Conservation (phyloP, 768 basidiomycete species). For the Podaxis mareebaensis region DNA sequence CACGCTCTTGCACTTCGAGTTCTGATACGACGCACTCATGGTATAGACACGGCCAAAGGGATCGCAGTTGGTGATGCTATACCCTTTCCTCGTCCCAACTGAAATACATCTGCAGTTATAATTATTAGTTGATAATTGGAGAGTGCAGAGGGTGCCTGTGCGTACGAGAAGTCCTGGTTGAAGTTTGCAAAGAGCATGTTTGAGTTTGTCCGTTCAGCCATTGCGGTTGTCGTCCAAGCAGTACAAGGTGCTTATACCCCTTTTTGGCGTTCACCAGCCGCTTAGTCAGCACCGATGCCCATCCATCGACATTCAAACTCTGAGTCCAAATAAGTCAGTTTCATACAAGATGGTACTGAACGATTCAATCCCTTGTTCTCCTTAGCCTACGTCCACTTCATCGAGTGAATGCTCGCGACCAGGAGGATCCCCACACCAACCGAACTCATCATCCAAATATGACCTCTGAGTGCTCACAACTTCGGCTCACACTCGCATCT, state of each 20-base stretch:
- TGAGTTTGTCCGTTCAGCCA: conserved; percentile 42
- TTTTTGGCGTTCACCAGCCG: neutral
- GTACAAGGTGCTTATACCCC: neutral
- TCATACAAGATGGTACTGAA: too few relatives aligned
- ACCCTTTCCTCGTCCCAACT: conserved; percentile 93
- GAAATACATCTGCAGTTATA: conserved; percentile 70
- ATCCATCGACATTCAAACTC: too few relatives aligned
- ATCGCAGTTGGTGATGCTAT: conserved; percentile 97
- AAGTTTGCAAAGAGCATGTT: conserved; percentile 88
- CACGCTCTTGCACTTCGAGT: neutral
- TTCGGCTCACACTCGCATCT: too few relatives aligned
- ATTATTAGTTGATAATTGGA: neutral
- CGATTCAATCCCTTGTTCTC: too few relatives aligned
- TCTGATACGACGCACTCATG: conserved; percentile 61
- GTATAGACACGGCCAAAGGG: conserved; percentile 96
- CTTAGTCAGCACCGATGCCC: neutral
- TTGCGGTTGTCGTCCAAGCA: conserved; percentile 18
- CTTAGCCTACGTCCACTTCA: too few relatives aligned
- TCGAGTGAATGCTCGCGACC: too few relatives aligned
- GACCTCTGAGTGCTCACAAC: too few relatives aligned
- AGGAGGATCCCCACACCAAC: too few relatives aligned
- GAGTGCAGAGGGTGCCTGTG: conserved; percentile 13
- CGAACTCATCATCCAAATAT: too few relatives aligned
- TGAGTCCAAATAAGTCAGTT: too few relatives aligned
- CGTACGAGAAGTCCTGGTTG: conserved; percentile 96